Conservation (phyloP, 2,329 filamentous ascomycete species). For the Aspergillus neoniger region DNA sequence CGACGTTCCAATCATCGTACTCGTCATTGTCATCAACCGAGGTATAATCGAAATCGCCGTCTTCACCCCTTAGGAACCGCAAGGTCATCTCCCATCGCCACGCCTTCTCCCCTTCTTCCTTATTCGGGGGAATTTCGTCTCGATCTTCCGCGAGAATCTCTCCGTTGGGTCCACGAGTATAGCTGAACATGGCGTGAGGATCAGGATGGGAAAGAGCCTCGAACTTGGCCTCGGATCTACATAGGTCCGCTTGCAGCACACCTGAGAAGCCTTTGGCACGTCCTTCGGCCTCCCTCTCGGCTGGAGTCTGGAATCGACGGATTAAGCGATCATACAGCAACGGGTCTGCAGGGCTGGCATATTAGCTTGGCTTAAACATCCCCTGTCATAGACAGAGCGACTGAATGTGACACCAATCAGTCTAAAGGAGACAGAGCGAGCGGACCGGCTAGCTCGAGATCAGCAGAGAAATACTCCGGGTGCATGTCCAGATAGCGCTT, state of each 20-base stretch:
- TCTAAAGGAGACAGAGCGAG: slow-evolving; percentile 32
- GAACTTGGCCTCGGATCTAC: slow-evolving; percentile 75
- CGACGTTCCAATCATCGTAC: slow-evolving; percentile 66
- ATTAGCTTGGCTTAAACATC: slow-evolving; percentile 30
- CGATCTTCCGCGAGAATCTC: slow-evolving; percentile 61
- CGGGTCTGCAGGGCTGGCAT: slow-evolving; percentile 58
- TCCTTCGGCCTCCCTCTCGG: slow-evolving; percentile 73
- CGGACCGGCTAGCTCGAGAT: slow-evolving; percentile 64
- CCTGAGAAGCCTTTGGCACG: slow-evolving; percentile 75
- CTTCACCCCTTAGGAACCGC: slow-evolving; percentile 73
- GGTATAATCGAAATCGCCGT: slow-evolving; percentile 76
- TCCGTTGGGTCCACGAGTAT: slow-evolving; percentile 53
- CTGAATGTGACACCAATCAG: slow-evolving; percentile 16
- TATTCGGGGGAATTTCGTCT: slow-evolving; percentile 59
- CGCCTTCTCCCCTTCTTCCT: slow-evolving; percentile 65
- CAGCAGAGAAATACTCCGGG: slow-evolving; percentile 69
- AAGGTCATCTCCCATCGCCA: slow-evolving; percentile 74
- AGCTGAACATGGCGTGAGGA: slow-evolving; percentile 53
- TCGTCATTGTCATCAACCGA: slow-evolving; percentile 71
- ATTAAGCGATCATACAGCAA: slow-evolving; percentile 80
- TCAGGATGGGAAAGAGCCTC: slow-evolving; percentile 60
- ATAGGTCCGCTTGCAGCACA: slow-evolving; percentile 73
- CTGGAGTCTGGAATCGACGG: slow-evolving; percentile 71
- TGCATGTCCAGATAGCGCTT: slow-evolving; percentile 73
- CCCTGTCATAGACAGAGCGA: slow-evolving; percentile 14